Base-by-base conservation (phyloP, 2,329 filamentous ascomycete species). In the Ustilaginoidea virens region DNA sequence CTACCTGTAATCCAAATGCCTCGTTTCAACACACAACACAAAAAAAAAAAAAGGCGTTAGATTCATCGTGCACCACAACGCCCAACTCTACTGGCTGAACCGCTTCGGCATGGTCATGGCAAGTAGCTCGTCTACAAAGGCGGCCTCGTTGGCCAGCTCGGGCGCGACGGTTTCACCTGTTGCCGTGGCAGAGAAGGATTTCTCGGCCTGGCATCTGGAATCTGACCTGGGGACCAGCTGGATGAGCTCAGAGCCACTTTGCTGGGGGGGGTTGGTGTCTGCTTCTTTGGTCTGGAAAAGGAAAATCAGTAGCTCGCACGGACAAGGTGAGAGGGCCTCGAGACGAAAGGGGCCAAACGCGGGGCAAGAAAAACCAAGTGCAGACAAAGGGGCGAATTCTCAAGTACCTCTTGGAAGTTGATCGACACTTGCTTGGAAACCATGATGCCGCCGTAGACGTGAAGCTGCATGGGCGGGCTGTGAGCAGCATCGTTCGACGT, bases 391-490 rank as follows among this genome's bases (percentile, higher is more conserved):
- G 11, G 11, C 11, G 12, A n/a, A 15, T 11, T 8, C 14, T 23
- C 7, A 23, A 28, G 12, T 17, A 38, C 37, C 22, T 39, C 39
- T 32, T 51, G 40, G 5, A 51, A 47, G 22, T 70, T 60, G n/a
- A 75, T 61, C 6, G 61, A 64, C 31, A 75, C 64, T 39, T 76
- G 68, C 36, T 71, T 66, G 15, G 66, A 69, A 5, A 75, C 63
- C 55, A 74, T 64, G 43, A 75, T 76, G 14, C 70, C 68, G 5
- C 69, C 67, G 28, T 61, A 56, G 7, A 44, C 27, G 14, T 27
- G 26, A 5, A 29, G 35, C 43, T 37, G 26, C 45, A 40, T 37
- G 28, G 13, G 36, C 35, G 12, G 41, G 42, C 15, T 43, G 43
- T 13, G 30, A 20, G 19, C 7, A 5, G 17, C 5, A 12, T 27